phyloP scores from a whole-genome alignment of 2,329 filamentous ascomycete species.

The Ambrosiella cleistominuta region DNA sequence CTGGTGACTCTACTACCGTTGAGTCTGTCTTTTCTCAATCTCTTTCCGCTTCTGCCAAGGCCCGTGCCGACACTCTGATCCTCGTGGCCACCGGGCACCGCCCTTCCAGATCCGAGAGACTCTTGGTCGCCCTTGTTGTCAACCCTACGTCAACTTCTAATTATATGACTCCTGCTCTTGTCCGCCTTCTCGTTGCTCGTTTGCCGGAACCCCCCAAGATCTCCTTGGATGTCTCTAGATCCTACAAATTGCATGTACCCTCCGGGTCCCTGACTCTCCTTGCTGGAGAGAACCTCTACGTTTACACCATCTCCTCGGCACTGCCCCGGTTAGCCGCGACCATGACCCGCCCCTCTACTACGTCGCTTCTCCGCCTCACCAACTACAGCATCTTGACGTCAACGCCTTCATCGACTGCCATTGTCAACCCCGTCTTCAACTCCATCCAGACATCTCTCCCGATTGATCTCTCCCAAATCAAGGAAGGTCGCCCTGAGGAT shows the following conservation, averaged over 20 bases:
- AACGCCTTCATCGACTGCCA: constrained; percentile 35
- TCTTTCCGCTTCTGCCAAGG: not conserved
- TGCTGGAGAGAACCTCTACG: constrained; percentile 32
- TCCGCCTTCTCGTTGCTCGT: constrained; percentile 25
- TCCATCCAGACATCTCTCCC: constrained; percentile 36
- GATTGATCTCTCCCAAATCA: constrained; percentile 27
- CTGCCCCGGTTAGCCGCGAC: constrained; percentile 42
- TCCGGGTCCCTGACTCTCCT: constrained; percentile 48
- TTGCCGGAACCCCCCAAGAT: constrained; percentile 16
- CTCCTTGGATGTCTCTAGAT: constrained; percentile 3
- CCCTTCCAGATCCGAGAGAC: constrained; percentile 15
- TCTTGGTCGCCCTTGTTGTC: constrained; percentile 21
- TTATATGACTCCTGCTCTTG: constrained; percentile 16
- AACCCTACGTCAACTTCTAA: constrained; percentile 14
- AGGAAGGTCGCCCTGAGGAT: constrained; percentile 20
- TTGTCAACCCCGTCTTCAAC: constrained; percentile 54
- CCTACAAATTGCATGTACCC: constrained; percentile 42
- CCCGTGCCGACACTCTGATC: constrained; percentile 35
- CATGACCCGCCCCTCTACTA: constrained; percentile 32
- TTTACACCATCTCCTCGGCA: constrained; percentile 46
- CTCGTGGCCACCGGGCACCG: constrained; percentile 18
- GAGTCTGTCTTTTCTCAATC: constrained; percentile 11
- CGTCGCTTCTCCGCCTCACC: constrained; percentile 49
- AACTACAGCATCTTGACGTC: constrained; percentile 46
- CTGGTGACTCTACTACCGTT: constrained; percentile 29